Evolutionary conservation across 2,329 filamentous ascomycete genomes (phyloP).

Genomic region (Penicillium concentricum): DNA sequence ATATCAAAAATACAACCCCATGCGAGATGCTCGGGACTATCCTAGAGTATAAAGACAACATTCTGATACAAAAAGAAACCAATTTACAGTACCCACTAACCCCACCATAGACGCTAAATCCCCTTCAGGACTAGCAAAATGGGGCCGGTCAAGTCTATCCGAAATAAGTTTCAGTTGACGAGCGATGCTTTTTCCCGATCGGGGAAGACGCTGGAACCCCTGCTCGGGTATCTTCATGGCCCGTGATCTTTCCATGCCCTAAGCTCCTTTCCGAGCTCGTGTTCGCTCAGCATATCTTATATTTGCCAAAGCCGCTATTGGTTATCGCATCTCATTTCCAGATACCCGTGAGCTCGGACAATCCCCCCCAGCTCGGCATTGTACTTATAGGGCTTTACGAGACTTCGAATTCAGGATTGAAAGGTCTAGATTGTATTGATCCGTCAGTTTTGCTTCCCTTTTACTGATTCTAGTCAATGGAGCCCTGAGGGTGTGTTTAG

Average conservation of each 20-base stretch:
- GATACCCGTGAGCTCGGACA: neutral
- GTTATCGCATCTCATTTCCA: neutral
- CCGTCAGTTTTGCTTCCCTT: neutral
- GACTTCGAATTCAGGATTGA: neutral
- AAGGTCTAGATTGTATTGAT: neutral
- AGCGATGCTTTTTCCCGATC: constrained; percentile 21
- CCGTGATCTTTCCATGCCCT: constrained; percentile 1
- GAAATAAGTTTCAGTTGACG: constrained; percentile 11
- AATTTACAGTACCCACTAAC: neutral
- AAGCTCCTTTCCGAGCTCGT: neutral
- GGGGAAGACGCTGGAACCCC: constrained; percentile 5
- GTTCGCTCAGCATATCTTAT: too few relatives aligned
- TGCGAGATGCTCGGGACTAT: neutral
- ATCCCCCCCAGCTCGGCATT: neutral
- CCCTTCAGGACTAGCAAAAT: neutral
- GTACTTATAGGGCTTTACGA: neutral
- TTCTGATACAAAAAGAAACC: too few relatives aligned
- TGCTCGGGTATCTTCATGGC: too few relatives aligned
- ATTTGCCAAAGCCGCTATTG: neutral
- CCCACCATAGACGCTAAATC: neutral
- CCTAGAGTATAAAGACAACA: neutral
- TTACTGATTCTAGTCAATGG: neutral
- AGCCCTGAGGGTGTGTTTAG: neutral
- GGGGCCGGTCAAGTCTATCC: constrained; percentile 1
- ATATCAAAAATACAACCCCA: too few relatives aligned